Percentiles rank a stretch among this genome's conserved stretches.
These are phyloP conservation scores for Penicillium concentricum DNA, from an alignment of 2,329 filamentous ascomycete species.

Conservation along the genomic window DNA sequence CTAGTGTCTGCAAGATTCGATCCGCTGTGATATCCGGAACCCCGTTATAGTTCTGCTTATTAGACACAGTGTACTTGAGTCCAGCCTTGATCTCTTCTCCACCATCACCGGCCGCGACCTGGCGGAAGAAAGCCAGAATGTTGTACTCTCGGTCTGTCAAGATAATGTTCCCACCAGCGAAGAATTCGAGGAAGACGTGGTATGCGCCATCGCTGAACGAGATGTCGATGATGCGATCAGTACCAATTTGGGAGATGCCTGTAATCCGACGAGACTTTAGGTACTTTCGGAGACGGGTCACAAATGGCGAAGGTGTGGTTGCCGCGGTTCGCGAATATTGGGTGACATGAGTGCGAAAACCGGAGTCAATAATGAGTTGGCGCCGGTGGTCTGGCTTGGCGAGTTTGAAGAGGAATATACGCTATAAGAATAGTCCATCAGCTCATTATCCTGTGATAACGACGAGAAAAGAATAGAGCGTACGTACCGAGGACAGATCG, in stretches of 20 bases:
- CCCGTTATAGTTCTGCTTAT: slow-evolving; percentile 79
- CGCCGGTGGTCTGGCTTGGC: slow-evolving; percentile 84
- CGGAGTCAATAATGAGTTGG: slow-evolving; percentile 88
- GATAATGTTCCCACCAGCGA: slow-evolving; percentile 91
- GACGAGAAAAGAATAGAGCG: slow-evolving; percentile 12
- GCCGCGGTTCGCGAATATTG: slow-evolving; percentile 86
- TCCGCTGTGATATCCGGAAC: slow-evolving; percentile 73
- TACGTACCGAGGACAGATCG: slow-evolving; percentile 77
- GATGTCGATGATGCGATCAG: slow-evolving; percentile 88
- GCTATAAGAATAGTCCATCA: slow-evolving; percentile 42
- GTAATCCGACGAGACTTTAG: slow-evolving; percentile 85
- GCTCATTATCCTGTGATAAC: slow-evolving; percentile 7
- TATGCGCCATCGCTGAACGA: slow-evolving; percentile 90
- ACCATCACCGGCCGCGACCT: slow-evolving; percentile 76
- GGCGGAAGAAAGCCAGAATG: slow-evolving; percentile 76
- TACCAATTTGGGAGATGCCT: slow-evolving; percentile 78
- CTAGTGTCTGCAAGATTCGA: slow-evolving; percentile 66
- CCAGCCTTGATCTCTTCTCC: slow-evolving; percentile 80
- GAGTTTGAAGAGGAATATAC: slow-evolving; percentile 94
- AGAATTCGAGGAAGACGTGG: slow-evolving; percentile 89
- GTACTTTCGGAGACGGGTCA: slow-evolving; percentile 79
- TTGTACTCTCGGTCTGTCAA: slow-evolving; percentile 81
- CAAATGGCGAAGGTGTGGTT: slow-evolving; percentile 79
- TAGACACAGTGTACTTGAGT: slow-evolving; percentile 72
- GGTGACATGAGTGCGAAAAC: slow-evolving; percentile 93